Percentiles rank a stretch among this genome's conserved stretches.
Evolutionary conservation across 2,329 filamentous ascomycete genomes (phyloP).

Genomic region (Penicillium griseofulvum): DNA sequence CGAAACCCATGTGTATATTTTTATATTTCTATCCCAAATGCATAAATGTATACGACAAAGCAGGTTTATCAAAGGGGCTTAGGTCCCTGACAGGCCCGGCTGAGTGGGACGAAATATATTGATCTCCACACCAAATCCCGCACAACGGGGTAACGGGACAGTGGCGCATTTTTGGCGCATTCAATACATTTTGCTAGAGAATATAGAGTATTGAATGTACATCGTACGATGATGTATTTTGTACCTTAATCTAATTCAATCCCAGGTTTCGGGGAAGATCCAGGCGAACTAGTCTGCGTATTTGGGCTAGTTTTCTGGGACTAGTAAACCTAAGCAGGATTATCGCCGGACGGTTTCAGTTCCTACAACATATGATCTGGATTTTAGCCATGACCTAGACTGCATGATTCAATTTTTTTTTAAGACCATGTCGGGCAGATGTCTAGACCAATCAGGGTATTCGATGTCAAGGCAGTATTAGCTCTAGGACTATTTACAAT

Average conservation of each 20-base stretch:
- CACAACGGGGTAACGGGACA: not conserved
- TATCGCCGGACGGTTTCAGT: not conserved
- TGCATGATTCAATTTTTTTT: not conserved
- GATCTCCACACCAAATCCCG: not conserved
- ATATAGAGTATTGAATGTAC: too few species aligned
- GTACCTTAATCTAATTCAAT: not conserved
- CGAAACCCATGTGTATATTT: not conserved
- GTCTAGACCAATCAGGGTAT: not conserved
- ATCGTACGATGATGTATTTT: not conserved
- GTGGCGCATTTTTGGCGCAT: not conserved
- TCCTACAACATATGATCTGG: not conserved
- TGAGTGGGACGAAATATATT: not conserved
- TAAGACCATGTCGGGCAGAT: not conserved
- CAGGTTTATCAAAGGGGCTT: not conserved
- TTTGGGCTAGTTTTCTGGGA: not conserved
- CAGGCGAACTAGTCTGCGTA: not conserved
- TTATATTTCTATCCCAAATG: not conserved
- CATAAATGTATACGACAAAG: not conserved
- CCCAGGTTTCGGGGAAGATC: not conserved
- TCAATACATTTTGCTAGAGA: not conserved
- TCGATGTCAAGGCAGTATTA: not conserved
- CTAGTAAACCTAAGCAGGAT: not conserved
- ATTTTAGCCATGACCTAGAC: not conserved
- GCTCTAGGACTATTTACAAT: constrained; percentile 11
- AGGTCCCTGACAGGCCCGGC: not conserved